Conservation (phyloP, 306 rosid genomes). For the Crataegus laevigata region DNA sequence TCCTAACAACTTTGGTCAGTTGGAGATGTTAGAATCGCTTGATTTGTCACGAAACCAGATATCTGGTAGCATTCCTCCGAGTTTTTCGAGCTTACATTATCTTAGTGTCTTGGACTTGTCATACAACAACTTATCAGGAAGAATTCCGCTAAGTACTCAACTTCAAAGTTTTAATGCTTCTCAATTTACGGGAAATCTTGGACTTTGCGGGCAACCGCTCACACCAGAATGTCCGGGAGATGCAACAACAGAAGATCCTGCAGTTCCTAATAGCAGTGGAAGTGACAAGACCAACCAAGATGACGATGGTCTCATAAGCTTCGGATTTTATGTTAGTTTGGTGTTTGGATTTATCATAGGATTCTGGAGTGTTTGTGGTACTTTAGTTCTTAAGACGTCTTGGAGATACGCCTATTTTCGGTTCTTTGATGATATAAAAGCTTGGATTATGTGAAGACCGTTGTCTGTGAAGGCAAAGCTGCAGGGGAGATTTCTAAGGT, state of each 20-base stretch:
- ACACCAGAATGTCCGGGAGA: constrained; percentile 8
- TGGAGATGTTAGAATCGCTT: constrained; percentile 12
- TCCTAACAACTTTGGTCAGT: background rate
- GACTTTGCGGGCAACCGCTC: constrained; percentile 26
- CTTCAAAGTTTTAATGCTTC: background rate
- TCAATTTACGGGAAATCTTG: constrained; percentile 10
- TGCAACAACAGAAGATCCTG: background rate
- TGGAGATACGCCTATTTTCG: constrained; percentile 20
- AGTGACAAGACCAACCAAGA: background rate
- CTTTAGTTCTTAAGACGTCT: constrained; percentile 3
- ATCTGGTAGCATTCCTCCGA: constrained; percentile 12
- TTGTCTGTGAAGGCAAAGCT: background rate
- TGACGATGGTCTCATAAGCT: background rate
- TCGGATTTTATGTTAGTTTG: constrained; percentile 19
- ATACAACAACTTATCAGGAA: constrained; percentile 11
- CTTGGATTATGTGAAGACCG: background rate
- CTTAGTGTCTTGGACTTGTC: constrained; percentile 10
- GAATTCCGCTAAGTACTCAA: constrained; percentile 19
- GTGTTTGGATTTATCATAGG: constrained; percentile 24
- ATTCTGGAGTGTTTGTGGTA: constrained; percentile 20
- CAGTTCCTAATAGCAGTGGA: background rate
- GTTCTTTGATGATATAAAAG: background rate
- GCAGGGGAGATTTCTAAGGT: background rate
- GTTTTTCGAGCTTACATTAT: background rate
- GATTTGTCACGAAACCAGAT: constrained; percentile 24